Conservation (phyloP, 2,329 filamentous ascomycete species). For the Claviceps fusiformis region DNA sequence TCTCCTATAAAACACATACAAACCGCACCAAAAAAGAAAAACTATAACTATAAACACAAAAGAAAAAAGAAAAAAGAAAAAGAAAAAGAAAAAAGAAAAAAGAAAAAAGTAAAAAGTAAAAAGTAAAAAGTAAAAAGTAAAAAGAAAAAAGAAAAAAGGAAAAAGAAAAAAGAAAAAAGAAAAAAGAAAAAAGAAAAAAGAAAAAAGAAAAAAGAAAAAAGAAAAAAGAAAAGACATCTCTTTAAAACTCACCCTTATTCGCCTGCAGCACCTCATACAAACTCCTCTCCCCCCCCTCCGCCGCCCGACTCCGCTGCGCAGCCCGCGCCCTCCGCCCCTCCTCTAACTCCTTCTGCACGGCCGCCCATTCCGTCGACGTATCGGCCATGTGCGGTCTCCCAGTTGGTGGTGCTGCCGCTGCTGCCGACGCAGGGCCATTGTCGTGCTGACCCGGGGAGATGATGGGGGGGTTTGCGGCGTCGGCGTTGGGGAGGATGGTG, state of each 20-base stretch:
- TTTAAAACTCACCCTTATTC: conserved; percentile 52
- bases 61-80: too few relatives aligned
- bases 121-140: not conserved
- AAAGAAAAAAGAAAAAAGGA: not conserved
- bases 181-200: too few relatives aligned
- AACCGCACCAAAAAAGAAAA: too few relatives aligned
- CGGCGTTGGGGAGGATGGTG: conserved; percentile 25
- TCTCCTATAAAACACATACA: too few relatives aligned
- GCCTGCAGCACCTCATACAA: conserved; percentile 66
- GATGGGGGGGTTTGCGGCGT: conserved; percentile 5
- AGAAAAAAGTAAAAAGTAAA: not conserved
- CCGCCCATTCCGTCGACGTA: conserved; percentile 42
- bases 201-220: not conserved
- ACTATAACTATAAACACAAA: too few relatives aligned
- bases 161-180: not conserved
- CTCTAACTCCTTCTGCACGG: conserved; percentile 51
- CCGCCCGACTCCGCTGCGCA: conserved; percentile 30
- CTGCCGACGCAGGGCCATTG: not conserved
- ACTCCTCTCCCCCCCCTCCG: conserved; percentile 38
- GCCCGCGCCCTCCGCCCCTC: conserved; percentile 41
- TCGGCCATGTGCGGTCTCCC: conserved; percentile 3
- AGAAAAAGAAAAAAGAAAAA: too few relatives aligned
- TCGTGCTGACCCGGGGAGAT: not conserved
- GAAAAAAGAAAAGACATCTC: not conserved
- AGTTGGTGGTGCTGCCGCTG: not conserved